Conservation (phyloP, 2,329 filamentous ascomycete species). For the Fusarium bactridioides region DNA sequence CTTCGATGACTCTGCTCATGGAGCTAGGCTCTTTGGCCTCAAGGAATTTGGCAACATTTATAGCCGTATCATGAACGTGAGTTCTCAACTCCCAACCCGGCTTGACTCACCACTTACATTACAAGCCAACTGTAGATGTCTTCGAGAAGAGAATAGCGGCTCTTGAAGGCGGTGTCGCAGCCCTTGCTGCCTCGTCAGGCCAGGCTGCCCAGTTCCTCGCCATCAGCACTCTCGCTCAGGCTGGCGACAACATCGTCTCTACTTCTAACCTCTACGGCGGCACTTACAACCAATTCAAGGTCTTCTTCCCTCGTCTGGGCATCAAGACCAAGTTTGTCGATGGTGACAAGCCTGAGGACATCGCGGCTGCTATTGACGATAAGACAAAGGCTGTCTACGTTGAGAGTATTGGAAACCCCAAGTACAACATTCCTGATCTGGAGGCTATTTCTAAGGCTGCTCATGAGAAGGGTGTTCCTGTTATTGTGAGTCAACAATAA, state of each 20-base stretch:
- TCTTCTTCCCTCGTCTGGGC: conserved; percentile 84
- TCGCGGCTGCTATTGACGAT: conserved; percentile 85
- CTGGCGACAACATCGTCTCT: conserved; percentile 91
- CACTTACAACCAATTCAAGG: conserved; percentile 98
- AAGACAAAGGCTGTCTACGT: conserved; percentile 92
- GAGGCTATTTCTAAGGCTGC: conserved; percentile 85
- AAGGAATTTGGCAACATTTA: conserved; percentile 99
- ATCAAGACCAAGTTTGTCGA: conserved; percentile 88
- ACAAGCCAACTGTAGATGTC: conserved; percentile 89
- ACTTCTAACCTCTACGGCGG: conserved; percentile 93
- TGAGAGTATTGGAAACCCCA: conserved; percentile 92
- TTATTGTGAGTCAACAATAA: conserved; percentile 58
- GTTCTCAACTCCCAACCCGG: conserved; percentile 30
- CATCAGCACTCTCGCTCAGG: conserved; percentile 81
- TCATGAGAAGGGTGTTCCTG: conserved; percentile 71
- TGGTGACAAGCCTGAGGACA: conserved; percentile 80
- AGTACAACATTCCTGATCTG: conserved; percentile 92
- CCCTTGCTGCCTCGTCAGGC: conserved; percentile 84
- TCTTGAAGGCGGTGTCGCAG: conserved; percentile 89
- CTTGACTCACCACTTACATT: background rate
- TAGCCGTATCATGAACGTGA: conserved; percentile 91
- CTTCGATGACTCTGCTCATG: conserved; percentile 97
- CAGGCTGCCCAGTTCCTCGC: conserved; percentile 94
- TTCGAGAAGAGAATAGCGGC: conserved; percentile 98
- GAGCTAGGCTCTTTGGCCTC: conserved; percentile 92